Percentiles rank a stretch among this genome's conserved stretches.
These are phyloP conservation scores for Rhizopogon sp. DNA, from an alignment of 768 basidiomycete species.

Conservation along the genomic window DNA sequence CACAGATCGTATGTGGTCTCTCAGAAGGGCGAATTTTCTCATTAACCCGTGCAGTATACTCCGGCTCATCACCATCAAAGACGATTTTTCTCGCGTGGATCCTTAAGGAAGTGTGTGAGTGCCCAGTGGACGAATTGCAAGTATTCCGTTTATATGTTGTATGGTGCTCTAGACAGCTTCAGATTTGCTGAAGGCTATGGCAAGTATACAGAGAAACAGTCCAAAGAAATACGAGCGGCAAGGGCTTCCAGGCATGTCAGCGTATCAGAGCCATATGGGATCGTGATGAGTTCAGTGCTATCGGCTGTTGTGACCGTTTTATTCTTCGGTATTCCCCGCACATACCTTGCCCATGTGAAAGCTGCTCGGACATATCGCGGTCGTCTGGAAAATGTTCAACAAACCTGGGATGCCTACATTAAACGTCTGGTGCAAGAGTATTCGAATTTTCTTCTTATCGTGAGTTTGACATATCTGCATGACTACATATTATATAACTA, in stretches of 20 bases:
- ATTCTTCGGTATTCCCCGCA: constrained; percentile 50
- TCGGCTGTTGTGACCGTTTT: constrained; percentile 31
- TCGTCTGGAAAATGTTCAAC: constrained; percentile 41
- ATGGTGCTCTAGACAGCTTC: constrained; percentile 29
- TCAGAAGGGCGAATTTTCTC: background rate
- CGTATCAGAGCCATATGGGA: constrained; percentile 12
- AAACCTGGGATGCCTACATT: constrained; percentile 46
- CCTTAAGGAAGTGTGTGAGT: constrained; percentile 41
- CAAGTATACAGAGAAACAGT: constrained; percentile 32
- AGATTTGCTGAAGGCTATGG: constrained; percentile 43
- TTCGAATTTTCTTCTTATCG: constrained; percentile 51
- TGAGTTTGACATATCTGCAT: constrained; percentile 22
- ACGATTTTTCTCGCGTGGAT: constrained; percentile 47
- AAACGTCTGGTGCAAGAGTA: constrained; percentile 49
- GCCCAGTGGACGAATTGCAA: background rate
- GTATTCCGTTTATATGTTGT: background rate
- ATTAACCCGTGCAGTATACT: background rate
- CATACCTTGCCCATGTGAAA: constrained; percentile 47
- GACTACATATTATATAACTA: background rate
- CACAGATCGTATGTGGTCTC: constrained; percentile 18
- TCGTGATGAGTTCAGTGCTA: constrained; percentile 4
- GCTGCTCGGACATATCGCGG: constrained; percentile 44
- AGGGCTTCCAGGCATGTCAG: background rate
- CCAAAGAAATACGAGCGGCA: constrained; percentile 10
- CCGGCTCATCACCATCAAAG: constrained; percentile 30